Evolutionary conservation across 106 monocot species (phyloP).

Genomic region (Dendrobium huoshanense): DNA sequence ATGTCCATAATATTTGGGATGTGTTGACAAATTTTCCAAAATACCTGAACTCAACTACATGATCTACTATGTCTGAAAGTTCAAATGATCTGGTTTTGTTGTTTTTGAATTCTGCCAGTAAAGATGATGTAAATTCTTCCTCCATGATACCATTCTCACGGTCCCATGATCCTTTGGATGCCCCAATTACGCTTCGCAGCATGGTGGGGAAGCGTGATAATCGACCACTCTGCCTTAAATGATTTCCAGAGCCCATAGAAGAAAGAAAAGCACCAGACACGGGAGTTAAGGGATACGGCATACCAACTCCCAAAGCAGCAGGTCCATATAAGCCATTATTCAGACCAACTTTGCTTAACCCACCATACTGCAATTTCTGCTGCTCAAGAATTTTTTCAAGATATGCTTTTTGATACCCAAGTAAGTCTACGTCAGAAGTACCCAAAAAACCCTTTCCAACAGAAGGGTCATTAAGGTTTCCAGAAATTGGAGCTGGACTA

Average conservation of each 20-base stretch:
- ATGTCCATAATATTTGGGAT: not conserved
- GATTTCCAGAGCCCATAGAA: conserved; percentile 33
- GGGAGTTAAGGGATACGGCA: conserved; percentile 39
- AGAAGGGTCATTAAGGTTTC: conserved; percentile 20
- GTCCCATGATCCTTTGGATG: conserved; percentile 40
- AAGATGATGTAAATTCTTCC: conserved; percentile 37
- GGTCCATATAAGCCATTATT: conserved; percentile 41
- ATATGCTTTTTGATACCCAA: conserved; percentile 59
- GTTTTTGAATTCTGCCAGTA: conserved; percentile 84
- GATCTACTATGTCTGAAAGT: conserved; percentile 64
- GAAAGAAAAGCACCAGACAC: conserved; percentile 22
- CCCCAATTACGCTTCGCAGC: conserved; percentile 23
- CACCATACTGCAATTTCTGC: conserved; percentile 51
- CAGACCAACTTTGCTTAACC: conserved; percentile 40
- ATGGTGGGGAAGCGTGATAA: conserved; percentile 37
- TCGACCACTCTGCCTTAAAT: conserved; percentile 38
- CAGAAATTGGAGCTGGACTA: conserved; percentile 23
- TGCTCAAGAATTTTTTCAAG: conserved; percentile 51
- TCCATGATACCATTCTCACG: conserved; percentile 31
- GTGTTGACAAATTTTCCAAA: not conserved
- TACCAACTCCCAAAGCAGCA: conserved; percentile 30
- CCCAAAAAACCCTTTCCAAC: conserved; percentile 32
- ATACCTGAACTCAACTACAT: conserved; percentile 91
- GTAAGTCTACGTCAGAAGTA: conserved; percentile 23
- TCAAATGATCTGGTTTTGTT: conserved; percentile 64